phyloP scores from a whole-genome alignment of 1,284 basidiomycete genomes.

The Leccinum subrobustum region DNA sequence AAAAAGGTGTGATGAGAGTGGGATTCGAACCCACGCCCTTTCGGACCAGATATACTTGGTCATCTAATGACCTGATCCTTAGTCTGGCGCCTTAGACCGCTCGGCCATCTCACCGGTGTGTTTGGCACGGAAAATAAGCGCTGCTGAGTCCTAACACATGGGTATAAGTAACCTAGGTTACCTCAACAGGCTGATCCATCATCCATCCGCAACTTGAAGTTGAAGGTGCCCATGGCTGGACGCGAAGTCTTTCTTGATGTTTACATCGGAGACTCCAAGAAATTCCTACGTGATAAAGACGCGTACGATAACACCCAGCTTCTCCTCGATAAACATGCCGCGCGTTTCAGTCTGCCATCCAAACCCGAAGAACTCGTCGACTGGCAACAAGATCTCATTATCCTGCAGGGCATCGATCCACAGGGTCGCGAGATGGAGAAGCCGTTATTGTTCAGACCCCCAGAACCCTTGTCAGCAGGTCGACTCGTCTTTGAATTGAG shows the following conservation, averaged over 20 bases:
- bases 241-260: conserved; percentile 40
- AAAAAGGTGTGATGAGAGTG: conserved; percentile 44
- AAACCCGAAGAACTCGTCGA: conserved; percentile 37
- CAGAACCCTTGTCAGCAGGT: conserved; percentile 36
- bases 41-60: conserved; percentile 48
- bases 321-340: conserved; percentile 37
- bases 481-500: conserved; percentile 42
- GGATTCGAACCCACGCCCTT: conserved; percentile 73
- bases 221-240: conserved; percentile 7
- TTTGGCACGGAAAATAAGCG: not conserved
- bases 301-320: conserved; percentile 33
- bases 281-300: conserved; percentile 22
- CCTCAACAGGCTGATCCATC: not conserved
- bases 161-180: too few species aligned
- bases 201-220: not conserved
- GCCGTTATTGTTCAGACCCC: conserved; percentile 36
- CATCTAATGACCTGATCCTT: conserved; percentile 44
- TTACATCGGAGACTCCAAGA: conserved; percentile 37
- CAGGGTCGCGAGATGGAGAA: conserved; percentile 31
- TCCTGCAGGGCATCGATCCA: conserved; percentile 40
- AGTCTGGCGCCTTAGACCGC: conserved; percentile 74
- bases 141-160: not conserved
- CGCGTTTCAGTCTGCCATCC: conserved; percentile 38
- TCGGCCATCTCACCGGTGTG: conserved; percentile 29
- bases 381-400: conserved; percentile 38